Base-by-base conservation (phyloP, 495 filamentous ascomycete genomes). In the Chlorociboria aeruginascens region DNA sequence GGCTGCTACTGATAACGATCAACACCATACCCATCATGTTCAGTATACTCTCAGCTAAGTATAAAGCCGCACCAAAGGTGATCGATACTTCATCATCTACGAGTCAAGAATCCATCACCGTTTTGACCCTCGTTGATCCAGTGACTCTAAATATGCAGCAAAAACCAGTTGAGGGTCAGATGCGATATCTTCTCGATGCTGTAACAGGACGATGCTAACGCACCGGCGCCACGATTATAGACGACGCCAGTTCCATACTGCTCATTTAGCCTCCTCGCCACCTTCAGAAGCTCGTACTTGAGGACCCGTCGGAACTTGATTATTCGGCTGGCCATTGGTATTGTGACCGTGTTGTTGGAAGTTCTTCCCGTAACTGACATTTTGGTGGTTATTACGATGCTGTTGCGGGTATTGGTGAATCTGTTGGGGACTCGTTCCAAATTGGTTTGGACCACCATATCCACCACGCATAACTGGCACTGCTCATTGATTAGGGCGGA, bases 351-450 rank as follows among this genome's bases (percentile, higher is more conserved):
- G 79, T 9, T 40, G 52, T 42, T 65, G 63, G 36, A 60, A 66
- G 40, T 65, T 64, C 61, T 68, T 68, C 50, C 69, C 77, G 59
- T 69, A 73, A 43, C 37, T 54, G 9, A 53, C 57, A 43, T 54
- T 57, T 25, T 40, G 51, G 28, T 59, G 56, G 37, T 58, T 54
- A 30, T 72, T 73, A 17, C 72, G 74, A 34, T 78, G 78, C 46
- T 82, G 75, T 36, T 74, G 75, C 8, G 77, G 79, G 56, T 78
- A 81, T 49, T 83, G 79, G 55, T 82, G 78, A 51, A 69, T 63
- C 56, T 81, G 79, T 53, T 82, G 80, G 14, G 79, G 81, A 53
- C 78, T 68, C 2, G 66, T 79, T 40, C 75, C 76, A 34, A 70
- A 76, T 54, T 77, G 82, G 45, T 78, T 79, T 48, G 77, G 75